These are phyloP conservation scores for Calonectria pseudoreteaudii DNA, from an alignment of 2,329 filamentous ascomycete species.

Conservation along the genomic window DNA sequence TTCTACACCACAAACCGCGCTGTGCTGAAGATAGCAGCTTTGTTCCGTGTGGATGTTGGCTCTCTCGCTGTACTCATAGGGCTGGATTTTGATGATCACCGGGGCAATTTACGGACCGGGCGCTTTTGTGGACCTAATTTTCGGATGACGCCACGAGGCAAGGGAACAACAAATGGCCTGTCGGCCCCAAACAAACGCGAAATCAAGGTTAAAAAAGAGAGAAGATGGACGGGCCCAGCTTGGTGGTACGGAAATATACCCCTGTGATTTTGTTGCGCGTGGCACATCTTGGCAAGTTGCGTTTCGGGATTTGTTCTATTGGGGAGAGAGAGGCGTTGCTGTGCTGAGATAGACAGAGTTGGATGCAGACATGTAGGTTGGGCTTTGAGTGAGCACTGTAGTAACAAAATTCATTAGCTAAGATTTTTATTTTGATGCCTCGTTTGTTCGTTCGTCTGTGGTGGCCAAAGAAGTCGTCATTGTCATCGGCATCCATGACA, in stretches of 20 bases:
- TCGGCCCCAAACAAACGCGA: background rate
- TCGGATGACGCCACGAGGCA: background rate
- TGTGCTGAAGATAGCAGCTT: background rate
- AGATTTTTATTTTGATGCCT: background rate
- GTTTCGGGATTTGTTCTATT: background rate
- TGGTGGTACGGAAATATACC: background rate
- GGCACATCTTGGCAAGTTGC: background rate
- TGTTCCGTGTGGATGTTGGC: background rate
- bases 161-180: background rate
- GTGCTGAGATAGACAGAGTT: background rate
- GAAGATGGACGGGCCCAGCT: background rate
- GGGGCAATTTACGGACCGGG: background rate
- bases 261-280: background rate
- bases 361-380: background rate
- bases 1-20: too few species aligned
- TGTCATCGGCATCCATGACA: background rate
- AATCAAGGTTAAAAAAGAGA: background rate
- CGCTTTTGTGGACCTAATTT: conserved; percentile 3
- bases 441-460: background rate
- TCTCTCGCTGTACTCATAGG: background rate
- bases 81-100: background rate
- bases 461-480: background rate
- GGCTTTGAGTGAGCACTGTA: background rate
- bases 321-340: background rate
- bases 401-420: background rate